Evolutionary conservation across 768 basidiomycete species (phyloP).

Genomic region (Tulasnella sp.): DNA sequence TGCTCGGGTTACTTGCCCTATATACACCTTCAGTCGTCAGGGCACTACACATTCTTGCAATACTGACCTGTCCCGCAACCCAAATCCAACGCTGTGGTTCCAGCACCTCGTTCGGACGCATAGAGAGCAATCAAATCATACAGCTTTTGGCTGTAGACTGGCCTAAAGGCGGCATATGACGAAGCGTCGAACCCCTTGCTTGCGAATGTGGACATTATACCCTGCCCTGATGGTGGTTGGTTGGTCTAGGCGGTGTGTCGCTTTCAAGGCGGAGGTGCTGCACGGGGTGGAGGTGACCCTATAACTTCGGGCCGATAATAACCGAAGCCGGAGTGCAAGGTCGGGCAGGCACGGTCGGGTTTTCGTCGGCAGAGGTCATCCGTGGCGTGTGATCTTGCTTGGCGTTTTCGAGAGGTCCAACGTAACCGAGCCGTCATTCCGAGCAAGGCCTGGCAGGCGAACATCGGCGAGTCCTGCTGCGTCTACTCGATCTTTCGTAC

Average conservation of each 20-base stretch:
- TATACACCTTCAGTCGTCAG: background rate
- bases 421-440: background rate
- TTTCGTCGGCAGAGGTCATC: background rate
- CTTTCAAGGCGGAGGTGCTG: no score
- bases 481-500: background rate
- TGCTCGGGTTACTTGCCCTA: constrained; percentile 22
- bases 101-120: background rate
- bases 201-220: constrained; percentile 74
- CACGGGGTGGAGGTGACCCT: no score
- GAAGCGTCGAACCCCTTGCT: constrained; percentile 69
- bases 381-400: background rate
- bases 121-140: constrained; percentile 1
- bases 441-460: background rate
- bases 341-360: background rate
- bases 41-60: background rate
- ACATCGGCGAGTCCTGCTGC: background rate
- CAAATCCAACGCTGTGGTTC: constrained; percentile 19
- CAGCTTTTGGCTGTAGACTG: background rate
- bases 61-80: constrained; percentile 28
- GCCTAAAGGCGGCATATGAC: constrained; percentile 37
- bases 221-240: no score
- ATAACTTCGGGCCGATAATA: background rate
- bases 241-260: no score
- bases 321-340: background rate
- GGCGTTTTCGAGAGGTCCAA: background rate